phyloP scores from a whole-genome alignment of 2,329 filamentous ascomycete genomes.

The Lecanosticta acicola region DNA sequence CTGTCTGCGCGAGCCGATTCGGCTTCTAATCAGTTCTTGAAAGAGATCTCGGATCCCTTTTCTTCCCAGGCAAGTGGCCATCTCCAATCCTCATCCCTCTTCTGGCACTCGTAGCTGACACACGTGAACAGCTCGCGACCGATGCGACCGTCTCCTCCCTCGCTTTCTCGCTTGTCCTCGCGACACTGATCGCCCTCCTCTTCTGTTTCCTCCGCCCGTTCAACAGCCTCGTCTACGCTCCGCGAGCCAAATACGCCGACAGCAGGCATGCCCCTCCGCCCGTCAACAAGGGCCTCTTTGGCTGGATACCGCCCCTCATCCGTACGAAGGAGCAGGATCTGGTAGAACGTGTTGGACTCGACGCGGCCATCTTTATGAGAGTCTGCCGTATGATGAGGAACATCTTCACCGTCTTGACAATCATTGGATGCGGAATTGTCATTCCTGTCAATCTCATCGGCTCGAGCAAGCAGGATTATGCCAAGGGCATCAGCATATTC shows the following conservation, averaged over 20 bases:
- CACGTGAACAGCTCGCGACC: slow-evolving; percentile 43
- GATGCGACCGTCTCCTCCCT: slow-evolving; percentile 73
- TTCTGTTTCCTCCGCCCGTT: slow-evolving; percentile 90
- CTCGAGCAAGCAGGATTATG: slow-evolving; percentile 23
- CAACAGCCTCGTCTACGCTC: slow-evolving; percentile 88
- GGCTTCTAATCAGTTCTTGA: not conserved
- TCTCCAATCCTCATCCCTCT: too few relatives aligned
- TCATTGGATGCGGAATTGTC: slow-evolving; percentile 70
- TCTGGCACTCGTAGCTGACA: too few relatives aligned
- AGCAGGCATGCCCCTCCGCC: slow-evolving; percentile 82
- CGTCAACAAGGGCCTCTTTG: slow-evolving; percentile 78
- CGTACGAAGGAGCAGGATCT: slow-evolving; percentile 71
- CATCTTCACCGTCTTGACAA: slow-evolving; percentile 67
- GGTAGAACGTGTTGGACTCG: slow-evolving; percentile 78
- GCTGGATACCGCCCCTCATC: slow-evolving; percentile 77
- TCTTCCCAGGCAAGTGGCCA: slow-evolving; percentile 2
- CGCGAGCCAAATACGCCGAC: slow-evolving; percentile 87
- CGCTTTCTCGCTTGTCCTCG: slow-evolving; percentile 71
- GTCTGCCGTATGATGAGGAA: slow-evolving; percentile 89
- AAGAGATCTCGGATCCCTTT: slow-evolving; percentile 1
- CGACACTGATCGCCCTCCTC: slow-evolving; percentile 64
- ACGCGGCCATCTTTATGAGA: slow-evolving; percentile 84
- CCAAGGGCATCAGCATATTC: slow-evolving; percentile 37
- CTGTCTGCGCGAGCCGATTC: not conserved
- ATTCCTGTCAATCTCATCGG: slow-evolving; percentile 64